Evolutionary conservation across 345 rosid genomes (phyloP).

Genomic region (Toxicodendron radicans): DNA sequence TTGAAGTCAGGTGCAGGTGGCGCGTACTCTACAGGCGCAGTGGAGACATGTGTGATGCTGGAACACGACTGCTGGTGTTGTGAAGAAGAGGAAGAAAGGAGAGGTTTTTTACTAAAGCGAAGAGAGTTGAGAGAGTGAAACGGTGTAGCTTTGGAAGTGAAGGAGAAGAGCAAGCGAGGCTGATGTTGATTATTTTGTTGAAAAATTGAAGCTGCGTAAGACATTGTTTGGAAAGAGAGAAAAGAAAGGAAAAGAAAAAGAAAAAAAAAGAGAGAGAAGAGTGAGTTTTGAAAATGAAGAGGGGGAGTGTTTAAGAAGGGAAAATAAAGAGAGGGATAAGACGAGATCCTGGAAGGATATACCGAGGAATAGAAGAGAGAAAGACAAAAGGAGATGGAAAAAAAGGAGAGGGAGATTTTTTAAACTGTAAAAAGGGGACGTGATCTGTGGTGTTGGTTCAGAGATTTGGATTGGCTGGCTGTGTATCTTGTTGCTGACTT

Average conservation of each 20-base stretch:
- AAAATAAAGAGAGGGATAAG: slow-evolving; percentile 38
- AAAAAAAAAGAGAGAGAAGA: slow-evolving; percentile 15
- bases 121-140: slow-evolving; percentile 24
- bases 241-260: background rate
- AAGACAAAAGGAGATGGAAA: no score
- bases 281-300: background rate
- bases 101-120: slow-evolving; percentile 29
- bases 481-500: background rate
- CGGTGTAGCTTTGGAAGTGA: slow-evolving; percentile 27
- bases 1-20: slow-evolving; percentile 69
- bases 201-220: slow-evolving; percentile 38
- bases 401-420: no score
- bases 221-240: slow-evolving; percentile 35
- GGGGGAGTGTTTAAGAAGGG: background rate
- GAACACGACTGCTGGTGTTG: slow-evolving; percentile 19
- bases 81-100: slow-evolving; percentile 27
- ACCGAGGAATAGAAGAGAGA: slow-evolving; percentile 29
- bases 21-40: slow-evolving; percentile 63
- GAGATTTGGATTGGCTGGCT: background rate
- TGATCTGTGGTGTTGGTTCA: background rate
- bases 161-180: slow-evolving; percentile 27
- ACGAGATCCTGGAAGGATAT: slow-evolving; percentile 70
- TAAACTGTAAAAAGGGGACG: background rate
- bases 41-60: slow-evolving; percentile 52
- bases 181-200: slow-evolving; percentile 23